Percentiles rank a stretch among this genome's conserved stretches.
These are phyloP conservation scores for Nakataea oryzae DNA, from an alignment of 2,329 filamentous ascomycete species.

Conservation along the genomic window DNA sequence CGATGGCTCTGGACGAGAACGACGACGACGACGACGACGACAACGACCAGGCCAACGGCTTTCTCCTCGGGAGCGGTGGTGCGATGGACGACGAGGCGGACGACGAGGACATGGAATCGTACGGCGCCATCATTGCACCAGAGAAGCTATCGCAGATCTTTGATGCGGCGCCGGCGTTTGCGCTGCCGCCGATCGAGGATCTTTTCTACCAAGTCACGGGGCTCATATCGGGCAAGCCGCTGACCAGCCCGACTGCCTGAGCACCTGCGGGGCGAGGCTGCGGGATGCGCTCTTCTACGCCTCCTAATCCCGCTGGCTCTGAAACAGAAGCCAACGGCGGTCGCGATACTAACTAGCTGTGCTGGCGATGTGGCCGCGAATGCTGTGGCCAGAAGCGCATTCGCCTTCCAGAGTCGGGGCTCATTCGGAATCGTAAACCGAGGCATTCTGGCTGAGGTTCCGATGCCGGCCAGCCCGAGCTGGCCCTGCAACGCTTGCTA, in stretches of 20 bases:
- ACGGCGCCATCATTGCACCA: slow-evolving; percentile 51
- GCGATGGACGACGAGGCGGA: slow-evolving; percentile 20
- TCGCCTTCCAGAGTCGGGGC: too few species aligned
- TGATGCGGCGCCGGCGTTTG: slow-evolving; percentile 57
- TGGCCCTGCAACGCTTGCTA: neutral
- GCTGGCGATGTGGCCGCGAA: neutral
- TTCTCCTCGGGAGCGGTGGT: slow-evolving; percentile 24
- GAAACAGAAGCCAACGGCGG: too few species aligned
- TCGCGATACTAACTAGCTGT: neutral
- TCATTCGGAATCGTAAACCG: neutral
- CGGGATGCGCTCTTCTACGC: neutral
- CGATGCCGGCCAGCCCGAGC: slow-evolving; percentile 1
- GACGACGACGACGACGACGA: slow-evolving; percentile 28
- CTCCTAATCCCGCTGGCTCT: too few species aligned
- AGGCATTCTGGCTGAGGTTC: neutral
- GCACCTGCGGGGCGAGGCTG: neutral
- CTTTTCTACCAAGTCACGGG: slow-evolving; percentile 65
- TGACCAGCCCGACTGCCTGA: slow-evolving; percentile 14
- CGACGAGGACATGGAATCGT: slow-evolving; percentile 28
- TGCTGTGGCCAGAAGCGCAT: neutral
- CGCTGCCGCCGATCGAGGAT: slow-evolving; percentile 61
- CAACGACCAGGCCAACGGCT: slow-evolving; percentile 27
- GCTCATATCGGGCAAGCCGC: slow-evolving; percentile 49
- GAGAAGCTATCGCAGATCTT: slow-evolving; percentile 63
- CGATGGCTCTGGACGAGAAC: slow-evolving; percentile 15